These are phyloP conservation scores for Lipomyces mesembrius DNA, from an alignment of 805 yeast genomes.

Conservation along the genomic window DNA sequence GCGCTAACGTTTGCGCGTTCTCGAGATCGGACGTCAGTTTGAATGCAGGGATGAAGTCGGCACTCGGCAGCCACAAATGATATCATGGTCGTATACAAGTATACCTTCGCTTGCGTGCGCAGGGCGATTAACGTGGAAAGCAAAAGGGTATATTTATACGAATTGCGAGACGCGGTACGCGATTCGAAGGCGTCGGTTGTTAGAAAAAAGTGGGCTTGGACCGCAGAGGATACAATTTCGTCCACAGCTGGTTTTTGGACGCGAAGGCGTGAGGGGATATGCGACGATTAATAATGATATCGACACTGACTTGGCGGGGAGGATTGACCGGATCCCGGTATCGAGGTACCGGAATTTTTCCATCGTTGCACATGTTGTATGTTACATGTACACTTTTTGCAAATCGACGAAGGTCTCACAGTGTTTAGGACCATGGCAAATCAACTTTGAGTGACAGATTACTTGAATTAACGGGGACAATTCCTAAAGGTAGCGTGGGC, in stretches of 20 bases:
- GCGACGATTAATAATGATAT: conserved; percentile 11
- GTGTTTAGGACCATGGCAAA: conserved; percentile 56
- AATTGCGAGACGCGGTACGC: background rate
- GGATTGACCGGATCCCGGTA: conserved; percentile 79
- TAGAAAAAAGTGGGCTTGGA: background rate
- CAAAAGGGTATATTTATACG: background rate
- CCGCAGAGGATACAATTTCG: background rate
- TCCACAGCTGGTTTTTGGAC: background rate
- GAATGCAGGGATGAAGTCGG: background rate
- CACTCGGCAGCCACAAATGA: background rate
- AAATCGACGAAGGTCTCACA: background rate
- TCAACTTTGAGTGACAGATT: conserved; percentile 88
- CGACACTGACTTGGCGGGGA: conserved; percentile 50
- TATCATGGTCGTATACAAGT: background rate
- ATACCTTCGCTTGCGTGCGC: background rate
- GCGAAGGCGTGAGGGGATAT: background rate
- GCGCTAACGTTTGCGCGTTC: background rate
- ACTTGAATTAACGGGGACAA: conserved; percentile 86
- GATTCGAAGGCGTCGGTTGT: background rate
- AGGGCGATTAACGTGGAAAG: background rate
- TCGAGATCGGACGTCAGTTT: background rate
- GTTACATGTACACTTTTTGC: background rate
- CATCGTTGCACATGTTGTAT: conserved; percentile 85
- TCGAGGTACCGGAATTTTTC: conserved; percentile 86
- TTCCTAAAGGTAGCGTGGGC: conserved; percentile 67